These are phyloP conservation scores for Phytophthora vignae DNA, from an alignment of 352 stramenopile species.

Conservation along the genomic window DNA sequence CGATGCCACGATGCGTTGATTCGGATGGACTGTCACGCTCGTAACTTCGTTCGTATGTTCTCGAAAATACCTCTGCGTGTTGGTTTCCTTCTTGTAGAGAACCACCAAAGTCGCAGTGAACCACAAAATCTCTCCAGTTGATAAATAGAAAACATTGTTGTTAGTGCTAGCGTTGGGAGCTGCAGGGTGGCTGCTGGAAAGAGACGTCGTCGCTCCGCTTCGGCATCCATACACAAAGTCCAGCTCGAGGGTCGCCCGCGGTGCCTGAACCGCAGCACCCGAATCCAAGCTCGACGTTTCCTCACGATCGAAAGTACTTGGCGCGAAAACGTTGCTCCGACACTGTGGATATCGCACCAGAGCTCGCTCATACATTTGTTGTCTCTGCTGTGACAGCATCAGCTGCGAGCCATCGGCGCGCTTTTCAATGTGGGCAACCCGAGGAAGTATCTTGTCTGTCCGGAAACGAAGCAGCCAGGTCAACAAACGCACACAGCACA, in stretches of 20 bases:
- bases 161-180: constrained; percentile 46
- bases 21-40: constrained; percentile 62
- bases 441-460: constrained; percentile 73
- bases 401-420: constrained; percentile 48
- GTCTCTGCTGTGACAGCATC: constrained; percentile 61
- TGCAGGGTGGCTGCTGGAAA: constrained; percentile 35
- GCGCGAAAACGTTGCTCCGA: constrained; percentile 71
- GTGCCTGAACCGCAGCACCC: constrained; percentile 12
- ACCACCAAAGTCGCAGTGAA: constrained; percentile 66
- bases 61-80: constrained; percentile 65
- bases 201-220: constrained; percentile 38
- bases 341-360: constrained; percentile 73
- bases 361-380: constrained; percentile 70
- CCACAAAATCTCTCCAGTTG: constrained; percentile 70
- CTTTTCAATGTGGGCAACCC: constrained; percentile 79
- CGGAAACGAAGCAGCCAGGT: not conserved
- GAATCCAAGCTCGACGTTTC: constrained; percentile 24
- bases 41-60: constrained; percentile 74
- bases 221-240: constrained; percentile 72
- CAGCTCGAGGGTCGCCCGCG: constrained; percentile 54
- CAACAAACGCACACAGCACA: not conserved
- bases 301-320: constrained; percentile 54
- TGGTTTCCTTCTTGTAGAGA: constrained; percentile 60
- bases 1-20: constrained; percentile 65
- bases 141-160: constrained; percentile 63